phyloP scores from a whole-genome alignment of 495 filamentous ascomycete species.

The Xylaria palmicola region DNA sequence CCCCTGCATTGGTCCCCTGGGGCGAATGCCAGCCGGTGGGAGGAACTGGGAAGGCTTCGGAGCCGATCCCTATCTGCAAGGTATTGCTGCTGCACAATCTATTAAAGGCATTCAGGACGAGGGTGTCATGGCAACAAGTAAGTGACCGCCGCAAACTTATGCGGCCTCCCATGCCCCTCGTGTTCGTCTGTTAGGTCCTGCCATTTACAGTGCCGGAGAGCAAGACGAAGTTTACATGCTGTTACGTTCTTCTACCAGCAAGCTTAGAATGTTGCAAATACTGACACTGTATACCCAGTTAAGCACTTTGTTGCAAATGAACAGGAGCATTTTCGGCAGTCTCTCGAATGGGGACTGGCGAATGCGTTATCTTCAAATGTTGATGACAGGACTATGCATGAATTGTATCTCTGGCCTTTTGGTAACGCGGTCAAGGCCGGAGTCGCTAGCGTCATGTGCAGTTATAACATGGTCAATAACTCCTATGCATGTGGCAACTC shows the following conservation, averaged over 20 bases:
- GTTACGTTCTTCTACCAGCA: too few relatives aligned
- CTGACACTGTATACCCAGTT: conserved; percentile 38
- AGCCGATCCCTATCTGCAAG: conserved; percentile 73
- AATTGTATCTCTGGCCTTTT: conserved; percentile 90
- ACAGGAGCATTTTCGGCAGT: conserved; percentile 80
- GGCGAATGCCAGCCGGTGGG: conserved; percentile 81
- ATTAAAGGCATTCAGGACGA: conserved; percentile 71
- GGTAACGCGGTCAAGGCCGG: conserved; percentile 80
- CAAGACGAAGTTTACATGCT: background rate
- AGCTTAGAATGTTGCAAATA: background rate
- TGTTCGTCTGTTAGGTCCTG: background rate
- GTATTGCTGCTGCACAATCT: conserved; percentile 33
- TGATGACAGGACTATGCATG: conserved; percentile 77
- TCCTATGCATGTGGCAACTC: conserved; percentile 90
- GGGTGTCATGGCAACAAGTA: conserved; percentile 66
- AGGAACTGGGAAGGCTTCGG: conserved; percentile 91
- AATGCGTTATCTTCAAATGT: conserved; percentile 79
- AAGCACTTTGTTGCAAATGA: conserved; percentile 85
- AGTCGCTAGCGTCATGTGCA: conserved; percentile 87
- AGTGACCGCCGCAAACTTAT: background rate
- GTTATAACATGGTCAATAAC: conserved; percentile 88
- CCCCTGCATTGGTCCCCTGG: conserved; percentile 73
- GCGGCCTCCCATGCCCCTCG: too few relatives aligned
- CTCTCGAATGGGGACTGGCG: conserved; percentile 70
- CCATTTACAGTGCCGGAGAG: background rate